phyloP scores from a whole-genome alignment of 1,284 basidiomycete species.

The Meira nashicola region DNA sequence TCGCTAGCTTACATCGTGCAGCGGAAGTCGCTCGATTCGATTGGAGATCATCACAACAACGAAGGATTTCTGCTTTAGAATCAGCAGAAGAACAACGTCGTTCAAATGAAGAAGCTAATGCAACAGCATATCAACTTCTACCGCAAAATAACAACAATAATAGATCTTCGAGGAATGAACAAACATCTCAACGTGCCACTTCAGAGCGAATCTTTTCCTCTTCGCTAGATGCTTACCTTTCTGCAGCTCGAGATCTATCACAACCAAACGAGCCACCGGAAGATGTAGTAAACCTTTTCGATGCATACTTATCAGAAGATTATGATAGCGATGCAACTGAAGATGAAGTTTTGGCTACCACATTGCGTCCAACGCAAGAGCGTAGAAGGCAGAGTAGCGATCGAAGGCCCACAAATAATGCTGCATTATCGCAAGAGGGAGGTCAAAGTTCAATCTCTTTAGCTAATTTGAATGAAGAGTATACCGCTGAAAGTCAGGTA shows the following conservation, averaged over 20 bases:
- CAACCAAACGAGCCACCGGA: too few species aligned
- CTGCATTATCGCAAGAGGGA: neutral
- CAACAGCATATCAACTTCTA: neutral
- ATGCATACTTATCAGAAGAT: neutral
- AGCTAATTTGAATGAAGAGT: neutral
- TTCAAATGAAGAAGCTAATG: neutral
- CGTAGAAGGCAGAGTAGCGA: neutral
- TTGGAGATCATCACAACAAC: conserved; percentile 8
- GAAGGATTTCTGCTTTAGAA: neutral
- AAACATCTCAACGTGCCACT: neutral
- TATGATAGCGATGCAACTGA: neutral
- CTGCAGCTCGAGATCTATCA: neutral
- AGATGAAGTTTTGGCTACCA: conserved; percentile 1
- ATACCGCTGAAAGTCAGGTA: neutral
- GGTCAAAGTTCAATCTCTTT: too few species aligned
- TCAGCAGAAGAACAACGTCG: neutral
- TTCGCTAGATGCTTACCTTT: neutral
- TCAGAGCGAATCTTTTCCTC: neutral
- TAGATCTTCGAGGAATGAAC: neutral
- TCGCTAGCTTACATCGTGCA: conserved; percentile 13
- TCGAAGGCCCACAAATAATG: neutral
- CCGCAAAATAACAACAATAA: neutral
- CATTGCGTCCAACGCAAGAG: neutral
- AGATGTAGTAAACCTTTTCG: neutral
- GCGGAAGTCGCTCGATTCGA: conserved; percentile 10